These are phyloP conservation scores for Aciculoconidium aculeatum DNA, from an alignment of 805 yeast genomes.

Conservation along the genomic window DNA sequence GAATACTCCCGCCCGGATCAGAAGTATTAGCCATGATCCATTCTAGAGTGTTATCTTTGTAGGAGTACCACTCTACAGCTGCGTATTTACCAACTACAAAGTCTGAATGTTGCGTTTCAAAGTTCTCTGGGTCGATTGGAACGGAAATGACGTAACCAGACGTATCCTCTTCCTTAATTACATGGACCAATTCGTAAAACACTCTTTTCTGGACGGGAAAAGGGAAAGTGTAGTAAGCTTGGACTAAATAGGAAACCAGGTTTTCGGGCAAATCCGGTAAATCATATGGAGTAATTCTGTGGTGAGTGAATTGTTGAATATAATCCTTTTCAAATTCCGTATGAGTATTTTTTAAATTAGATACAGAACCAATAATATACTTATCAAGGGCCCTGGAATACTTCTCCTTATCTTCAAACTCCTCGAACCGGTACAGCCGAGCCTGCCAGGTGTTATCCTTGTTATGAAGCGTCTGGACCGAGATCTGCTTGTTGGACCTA, in stretches of 20 bases:
- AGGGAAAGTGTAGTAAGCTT: constrained; percentile 28
- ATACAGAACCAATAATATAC: constrained; percentile 9
- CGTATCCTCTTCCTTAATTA: constrained; percentile 13
- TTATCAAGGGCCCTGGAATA: constrained; percentile 8
- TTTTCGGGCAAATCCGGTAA: constrained; percentile 11
- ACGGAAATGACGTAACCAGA: constrained; percentile 26
- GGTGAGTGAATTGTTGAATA: constrained; percentile 27
- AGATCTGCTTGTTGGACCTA: no score
- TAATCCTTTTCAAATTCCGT: constrained; percentile 32
- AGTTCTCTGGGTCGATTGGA: constrained; percentile 25
- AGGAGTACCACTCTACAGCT: constrained; percentile 28
- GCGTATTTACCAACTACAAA: constrained; percentile 28
- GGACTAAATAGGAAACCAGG: constrained; percentile 23
- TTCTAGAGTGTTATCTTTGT: constrained; percentile 12
- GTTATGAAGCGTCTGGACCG: no score
- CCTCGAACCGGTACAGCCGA: constrained; percentile 10
- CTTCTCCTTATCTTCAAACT: constrained; percentile 9
- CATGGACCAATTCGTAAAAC: constrained; percentile 32
- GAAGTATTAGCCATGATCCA: constrained; percentile 40
- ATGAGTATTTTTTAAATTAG: constrained; percentile 20
- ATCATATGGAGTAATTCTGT: constrained; percentile 14
- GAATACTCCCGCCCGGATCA: constrained; percentile 34
- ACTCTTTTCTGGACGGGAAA: constrained; percentile 31
- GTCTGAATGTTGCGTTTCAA: constrained; percentile 11
- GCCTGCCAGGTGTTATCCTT: constrained; percentile 12